Evolutionary conservation across 1,284 basidiomycete genomes (phyloP).

Genomic region (Mixia osmundae): DNA sequence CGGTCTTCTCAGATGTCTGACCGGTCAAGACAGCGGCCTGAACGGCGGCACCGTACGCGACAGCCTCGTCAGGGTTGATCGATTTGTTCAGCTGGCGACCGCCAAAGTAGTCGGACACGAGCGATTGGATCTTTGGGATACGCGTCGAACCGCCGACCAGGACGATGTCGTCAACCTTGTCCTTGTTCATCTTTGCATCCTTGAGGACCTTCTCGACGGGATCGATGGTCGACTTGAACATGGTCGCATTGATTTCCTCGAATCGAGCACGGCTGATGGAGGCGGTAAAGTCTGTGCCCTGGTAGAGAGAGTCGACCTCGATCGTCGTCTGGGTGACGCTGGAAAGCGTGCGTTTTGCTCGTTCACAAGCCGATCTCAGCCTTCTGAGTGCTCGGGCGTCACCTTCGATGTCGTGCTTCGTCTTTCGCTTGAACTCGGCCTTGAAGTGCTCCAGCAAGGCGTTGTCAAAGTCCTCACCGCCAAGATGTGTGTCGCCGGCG

Average conservation of each 20-base stretch:
- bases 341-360: conserved; percentile 96
- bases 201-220: conserved; percentile 98
- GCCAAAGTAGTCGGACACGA: conserved; percentile 94
- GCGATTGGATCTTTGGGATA: conserved; percentile 96
- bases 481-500: conserved; percentile 31
- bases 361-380: conserved; percentile 89
- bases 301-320: conserved; percentile 94
- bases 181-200: conserved; percentile 89
- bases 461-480: conserved; percentile 97
- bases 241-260: conserved; percentile 86
- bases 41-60: conserved; percentile 59
- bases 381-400: conserved; percentile 88
- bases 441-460: conserved; percentile 68
- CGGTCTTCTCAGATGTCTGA: conserved; percentile 86
- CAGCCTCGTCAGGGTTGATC: conserved; percentile 29
- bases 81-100: conserved; percentile 97
- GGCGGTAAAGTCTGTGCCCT: conserved; percentile 62
- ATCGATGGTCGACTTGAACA: conserved; percentile 93
- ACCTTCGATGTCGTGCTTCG: conserved; percentile 71
- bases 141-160: conserved; percentile 95
- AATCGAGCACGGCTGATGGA: conserved; percentile 97
- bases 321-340: conserved; percentile 95
- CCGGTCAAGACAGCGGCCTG: conserved; percentile 90
- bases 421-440: conserved; percentile 44
- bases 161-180: conserved; percentile 90